These are phyloP conservation scores for Oxytropis ochrocephala DNA, from an alignment of 306 rosid species.

Conservation along the genomic window DNA sequence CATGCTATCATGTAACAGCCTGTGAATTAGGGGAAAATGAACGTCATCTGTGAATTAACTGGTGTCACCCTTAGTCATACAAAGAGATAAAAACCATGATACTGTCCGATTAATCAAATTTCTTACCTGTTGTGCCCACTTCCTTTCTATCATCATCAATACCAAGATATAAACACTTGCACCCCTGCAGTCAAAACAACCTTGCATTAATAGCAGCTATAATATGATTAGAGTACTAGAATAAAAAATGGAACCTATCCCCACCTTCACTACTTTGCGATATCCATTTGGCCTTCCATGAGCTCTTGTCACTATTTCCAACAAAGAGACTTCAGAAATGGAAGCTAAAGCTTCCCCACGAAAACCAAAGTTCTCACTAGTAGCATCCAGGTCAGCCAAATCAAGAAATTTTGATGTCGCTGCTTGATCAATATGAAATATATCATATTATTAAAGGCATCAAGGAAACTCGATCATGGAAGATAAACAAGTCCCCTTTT, in stretches of 20 bases:
- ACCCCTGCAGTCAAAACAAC: slow-evolving; percentile 47
- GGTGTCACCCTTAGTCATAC: not conserved
- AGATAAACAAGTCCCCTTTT: not conserved
- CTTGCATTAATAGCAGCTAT: slow-evolving; percentile 27
- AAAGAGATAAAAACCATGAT: not conserved
- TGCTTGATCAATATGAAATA: slow-evolving; percentile 33
- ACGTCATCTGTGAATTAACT: slow-evolving; percentile 7
- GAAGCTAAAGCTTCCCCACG: slow-evolving; percentile 96
- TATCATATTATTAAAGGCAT: slow-evolving; percentile 3
- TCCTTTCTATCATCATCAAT: slow-evolving; percentile 76
- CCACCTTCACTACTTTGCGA: slow-evolving; percentile 76
- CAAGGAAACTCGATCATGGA: slow-evolving; percentile 21
- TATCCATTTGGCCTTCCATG: slow-evolving; percentile 90
- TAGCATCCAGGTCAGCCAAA: slow-evolving; percentile 40
- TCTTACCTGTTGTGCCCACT: slow-evolving; percentile 82
- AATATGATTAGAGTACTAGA: slow-evolving; percentile 11
- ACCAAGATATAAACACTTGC: slow-evolving; percentile 81
- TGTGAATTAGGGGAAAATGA: not conserved
- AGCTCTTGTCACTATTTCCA: slow-evolving; percentile 79
- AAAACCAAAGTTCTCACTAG: slow-evolving; percentile 61
- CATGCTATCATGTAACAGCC: not conserved
- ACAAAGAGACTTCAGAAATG: slow-evolving; percentile 70
- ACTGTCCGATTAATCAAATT: not conserved
- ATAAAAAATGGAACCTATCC: slow-evolving; percentile 15
- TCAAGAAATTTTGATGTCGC: slow-evolving; percentile 74